Conservation (phyloP, 1,284 basidiomycete genomes). For the Leccinum griseonigrum region DNA sequence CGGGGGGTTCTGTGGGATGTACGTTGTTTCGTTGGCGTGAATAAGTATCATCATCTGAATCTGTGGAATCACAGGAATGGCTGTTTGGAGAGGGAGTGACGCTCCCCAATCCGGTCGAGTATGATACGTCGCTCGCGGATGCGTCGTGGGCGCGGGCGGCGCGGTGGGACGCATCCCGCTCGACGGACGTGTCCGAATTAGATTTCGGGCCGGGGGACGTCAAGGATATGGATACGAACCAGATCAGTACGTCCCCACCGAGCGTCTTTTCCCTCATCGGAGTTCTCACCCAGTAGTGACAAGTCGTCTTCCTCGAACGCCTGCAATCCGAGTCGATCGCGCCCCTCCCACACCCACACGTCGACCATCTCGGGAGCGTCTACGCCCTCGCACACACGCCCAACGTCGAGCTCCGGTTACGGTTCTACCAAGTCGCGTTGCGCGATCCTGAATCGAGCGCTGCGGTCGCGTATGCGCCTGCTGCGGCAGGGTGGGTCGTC, state of each 20-base stretch:
- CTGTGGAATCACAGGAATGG: constrained; percentile 56
- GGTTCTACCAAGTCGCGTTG: constrained; percentile 69
- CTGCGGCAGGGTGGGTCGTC: constrained; percentile 69
- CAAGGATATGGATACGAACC: constrained; percentile 45
- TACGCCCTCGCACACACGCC: constrained; percentile 53
- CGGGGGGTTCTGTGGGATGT: constrained; percentile 81
- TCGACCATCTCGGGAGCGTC: constrained; percentile 52
- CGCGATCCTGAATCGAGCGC: constrained; percentile 46
- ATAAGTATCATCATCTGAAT: neutral
- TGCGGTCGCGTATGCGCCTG: constrained; percentile 36
- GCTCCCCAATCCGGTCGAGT: constrained; percentile 80
- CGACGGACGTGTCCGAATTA: constrained; percentile 44
- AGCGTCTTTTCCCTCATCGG: neutral
- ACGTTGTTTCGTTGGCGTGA: constrained; percentile 21
- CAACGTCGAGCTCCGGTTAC: constrained; percentile 73
- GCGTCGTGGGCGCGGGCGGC: constrained; percentile 70
- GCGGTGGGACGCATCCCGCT: constrained; percentile 71
- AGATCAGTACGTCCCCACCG: neutral
- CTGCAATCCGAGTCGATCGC: constrained; percentile 47
- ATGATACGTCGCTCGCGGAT: constrained; percentile 79
- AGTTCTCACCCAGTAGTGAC: no score
- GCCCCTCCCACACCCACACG: constrained; percentile 53
- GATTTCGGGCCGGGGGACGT: constrained; percentile 56
- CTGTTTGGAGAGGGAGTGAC: constrained; percentile 79
- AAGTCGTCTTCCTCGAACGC: constrained; percentile 77